Conservation (phyloP, 768 basidiomycete species). For the Gloeopeniophorella convolvens region DNA sequence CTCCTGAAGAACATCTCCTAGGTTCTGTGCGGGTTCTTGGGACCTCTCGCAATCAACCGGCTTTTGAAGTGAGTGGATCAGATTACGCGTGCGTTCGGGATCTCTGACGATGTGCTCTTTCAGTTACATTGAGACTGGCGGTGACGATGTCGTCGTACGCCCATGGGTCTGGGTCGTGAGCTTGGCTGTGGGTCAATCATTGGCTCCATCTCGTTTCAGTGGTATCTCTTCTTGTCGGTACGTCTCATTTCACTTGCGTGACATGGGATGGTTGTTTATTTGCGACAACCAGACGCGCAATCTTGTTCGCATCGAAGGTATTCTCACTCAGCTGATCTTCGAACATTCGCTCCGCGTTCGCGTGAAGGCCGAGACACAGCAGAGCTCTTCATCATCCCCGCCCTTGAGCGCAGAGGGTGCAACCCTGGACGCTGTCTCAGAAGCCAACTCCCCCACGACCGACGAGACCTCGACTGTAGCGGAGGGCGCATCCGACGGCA, state of each 20-base stretch:
- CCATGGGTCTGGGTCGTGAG: slow-evolving; percentile 66
- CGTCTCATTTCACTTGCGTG: too few species aligned
- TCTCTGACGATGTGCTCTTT: not conserved
- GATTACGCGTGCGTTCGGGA: not conserved
- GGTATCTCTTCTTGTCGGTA: slow-evolving; percentile 42
- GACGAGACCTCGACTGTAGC: too few species aligned
- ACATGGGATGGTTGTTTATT: too few species aligned
- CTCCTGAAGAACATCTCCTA: too few species aligned
- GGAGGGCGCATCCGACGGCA: too few species aligned
- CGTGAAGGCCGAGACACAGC: slow-evolving; percentile 43
- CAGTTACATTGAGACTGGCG: slow-evolving; percentile 53
- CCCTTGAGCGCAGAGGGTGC: slow-evolving; percentile 17
- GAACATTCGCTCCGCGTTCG: slow-evolving; percentile 50
- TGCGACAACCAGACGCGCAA: slow-evolving; percentile 27
- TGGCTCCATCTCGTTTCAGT: slow-evolving; percentile 43
- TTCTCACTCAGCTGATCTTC: slow-evolving; percentile 50
- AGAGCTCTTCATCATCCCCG: too few species aligned
- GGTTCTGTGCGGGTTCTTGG: too few species aligned
- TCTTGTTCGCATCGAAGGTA: slow-evolving; percentile 37
- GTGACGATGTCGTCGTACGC: slow-evolving; percentile 40
- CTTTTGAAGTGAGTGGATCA: slow-evolving; percentile 29
- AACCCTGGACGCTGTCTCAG: slow-evolving; percentile 22
- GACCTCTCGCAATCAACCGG: slow-evolving; percentile 29
- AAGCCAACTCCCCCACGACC: too few species aligned
- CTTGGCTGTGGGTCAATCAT: slow-evolving; percentile 42